Conservation (phyloP, 768 basidiomycete genomes). For the Hygrocybe punicea region DNA sequence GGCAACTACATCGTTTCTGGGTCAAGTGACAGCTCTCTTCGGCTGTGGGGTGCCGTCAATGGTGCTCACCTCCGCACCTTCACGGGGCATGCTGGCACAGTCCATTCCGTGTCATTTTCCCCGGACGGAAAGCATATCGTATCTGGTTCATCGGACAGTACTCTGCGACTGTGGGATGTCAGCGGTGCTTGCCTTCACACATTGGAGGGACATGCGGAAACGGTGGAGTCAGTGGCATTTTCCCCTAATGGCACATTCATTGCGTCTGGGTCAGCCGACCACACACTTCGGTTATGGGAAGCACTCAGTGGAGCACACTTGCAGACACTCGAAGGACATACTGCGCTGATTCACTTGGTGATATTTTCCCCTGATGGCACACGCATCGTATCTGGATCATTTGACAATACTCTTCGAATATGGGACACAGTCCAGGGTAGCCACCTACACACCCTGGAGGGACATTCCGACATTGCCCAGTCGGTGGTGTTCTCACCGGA, state of each 20-base stretch:
- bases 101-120: conserved; percentile 6
- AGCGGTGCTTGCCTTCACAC: not conserved
- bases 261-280: conserved; percentile 1
- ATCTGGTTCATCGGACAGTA: not conserved
- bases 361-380: conserved; percentile 26
- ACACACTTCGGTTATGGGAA: conserved; percentile 1
- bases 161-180: not conserved
- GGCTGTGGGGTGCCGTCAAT: not conserved
- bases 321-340: not conserved
- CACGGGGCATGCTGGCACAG: not conserved
- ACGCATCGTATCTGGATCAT: conserved; percentile 19
- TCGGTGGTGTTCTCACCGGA: conserved; percentile 27
- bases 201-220: not conserved
- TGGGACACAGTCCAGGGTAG: conserved; percentile 17
- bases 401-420: conserved; percentile 13
- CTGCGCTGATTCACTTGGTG: conserved; percentile 15
- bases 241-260: not conserved
- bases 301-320: not conserved
- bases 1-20: not conserved
- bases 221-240: not conserved
- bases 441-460: not conserved
- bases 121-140: conserved; percentile 1
- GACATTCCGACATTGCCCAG: conserved; percentile 7
- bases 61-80: not conserved
- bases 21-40: not conserved